Evolutionary conservation across 2,329 filamentous ascomycete genomes (phyloP).

Genomic region (Cladophialophora carrionii): DNA sequence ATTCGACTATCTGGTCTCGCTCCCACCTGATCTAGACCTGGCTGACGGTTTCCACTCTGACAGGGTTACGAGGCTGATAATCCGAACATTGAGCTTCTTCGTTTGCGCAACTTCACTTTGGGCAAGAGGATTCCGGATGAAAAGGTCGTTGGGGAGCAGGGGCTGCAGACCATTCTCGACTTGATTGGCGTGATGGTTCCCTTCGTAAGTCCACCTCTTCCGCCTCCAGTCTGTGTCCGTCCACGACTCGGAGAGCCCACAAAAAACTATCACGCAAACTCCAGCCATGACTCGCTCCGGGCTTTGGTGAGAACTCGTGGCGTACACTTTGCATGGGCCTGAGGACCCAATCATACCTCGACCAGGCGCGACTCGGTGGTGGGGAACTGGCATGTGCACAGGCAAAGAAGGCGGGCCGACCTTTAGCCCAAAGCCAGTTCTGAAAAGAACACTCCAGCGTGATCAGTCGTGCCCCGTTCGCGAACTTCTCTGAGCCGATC

Average conservation of each 20-base stretch:
- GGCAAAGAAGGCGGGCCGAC: conserved; percentile 13
- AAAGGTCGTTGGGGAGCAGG: conserved; percentile 64
- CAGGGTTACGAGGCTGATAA: conserved; percentile 77
- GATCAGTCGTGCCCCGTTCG: not conserved
- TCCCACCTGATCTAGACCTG: not conserved
- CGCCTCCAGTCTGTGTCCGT: conserved; percentile 35
- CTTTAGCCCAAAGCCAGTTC: conserved; percentile 16
- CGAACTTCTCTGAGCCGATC: conserved; percentile 6
- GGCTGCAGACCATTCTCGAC: conserved; percentile 66
- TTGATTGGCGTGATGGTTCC: conserved; percentile 71
- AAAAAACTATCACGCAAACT: conserved; percentile 5
- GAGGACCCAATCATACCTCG: conserved; percentile 10
- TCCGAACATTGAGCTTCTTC: conserved; percentile 76
- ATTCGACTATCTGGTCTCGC: not conserved
- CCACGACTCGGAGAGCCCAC: conserved; percentile 9
- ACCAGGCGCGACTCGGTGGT: conserved; percentile 1
- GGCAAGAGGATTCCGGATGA: conserved; percentile 67
- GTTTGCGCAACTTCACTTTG: conserved; percentile 78
- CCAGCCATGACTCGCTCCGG: conserved; percentile 19
- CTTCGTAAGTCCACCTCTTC: conserved; percentile 67
- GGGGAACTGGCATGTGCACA: not conserved
- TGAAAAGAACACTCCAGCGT: conserved; percentile 8
- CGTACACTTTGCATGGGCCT: conserved; percentile 9
- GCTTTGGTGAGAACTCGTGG: conserved; percentile 4
- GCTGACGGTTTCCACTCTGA: conserved; percentile 22